These are phyloP conservation scores for Populus deltoides DNA, from an alignment of 345 rosid species.

Conservation along the genomic window DNA sequence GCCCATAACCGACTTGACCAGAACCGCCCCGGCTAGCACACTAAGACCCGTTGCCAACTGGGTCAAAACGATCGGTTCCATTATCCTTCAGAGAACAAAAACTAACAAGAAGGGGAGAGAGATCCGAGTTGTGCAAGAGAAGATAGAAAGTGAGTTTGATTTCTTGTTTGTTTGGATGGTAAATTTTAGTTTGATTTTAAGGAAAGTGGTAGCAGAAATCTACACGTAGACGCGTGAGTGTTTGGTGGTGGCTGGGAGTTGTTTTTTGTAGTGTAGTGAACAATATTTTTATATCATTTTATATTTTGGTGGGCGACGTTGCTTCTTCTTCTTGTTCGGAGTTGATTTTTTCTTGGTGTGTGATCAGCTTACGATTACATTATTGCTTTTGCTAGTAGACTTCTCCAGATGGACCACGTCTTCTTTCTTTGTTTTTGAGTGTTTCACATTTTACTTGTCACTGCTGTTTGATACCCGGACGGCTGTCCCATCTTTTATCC, in stretches of 20 bases:
- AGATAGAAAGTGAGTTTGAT: not conserved
- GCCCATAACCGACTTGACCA: constrained; percentile 80
- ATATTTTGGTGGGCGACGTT: not conserved
- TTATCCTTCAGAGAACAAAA: constrained; percentile 3
- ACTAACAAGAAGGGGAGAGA: not conserved
- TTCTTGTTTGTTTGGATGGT: not conserved
- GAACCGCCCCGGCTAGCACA: constrained; percentile 81
- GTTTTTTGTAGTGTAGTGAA: constrained; percentile 25
- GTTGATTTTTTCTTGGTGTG: not conserved
- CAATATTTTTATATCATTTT: not conserved
- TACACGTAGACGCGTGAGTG: constrained; percentile 47
- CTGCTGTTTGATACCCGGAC: not conserved
- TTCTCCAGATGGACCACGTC: too few species aligned
- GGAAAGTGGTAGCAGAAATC: constrained; percentile 37
- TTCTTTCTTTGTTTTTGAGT: not conserved
- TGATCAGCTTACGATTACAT: not conserved
- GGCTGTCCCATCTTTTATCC: not conserved
- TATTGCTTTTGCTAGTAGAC: not conserved
- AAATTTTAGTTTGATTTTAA: not conserved
- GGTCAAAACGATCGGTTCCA: constrained; percentile 75
- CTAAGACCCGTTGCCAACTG: constrained; percentile 81
- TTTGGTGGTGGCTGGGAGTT: constrained; percentile 21
- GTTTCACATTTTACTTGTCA: too few species aligned
- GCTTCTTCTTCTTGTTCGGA: not conserved
- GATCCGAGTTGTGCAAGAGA: not conserved